These are phyloP conservation scores for Angomonas ambiguus DNA, from an alignment of 208 protist species.

Conservation along the genomic window DNA sequence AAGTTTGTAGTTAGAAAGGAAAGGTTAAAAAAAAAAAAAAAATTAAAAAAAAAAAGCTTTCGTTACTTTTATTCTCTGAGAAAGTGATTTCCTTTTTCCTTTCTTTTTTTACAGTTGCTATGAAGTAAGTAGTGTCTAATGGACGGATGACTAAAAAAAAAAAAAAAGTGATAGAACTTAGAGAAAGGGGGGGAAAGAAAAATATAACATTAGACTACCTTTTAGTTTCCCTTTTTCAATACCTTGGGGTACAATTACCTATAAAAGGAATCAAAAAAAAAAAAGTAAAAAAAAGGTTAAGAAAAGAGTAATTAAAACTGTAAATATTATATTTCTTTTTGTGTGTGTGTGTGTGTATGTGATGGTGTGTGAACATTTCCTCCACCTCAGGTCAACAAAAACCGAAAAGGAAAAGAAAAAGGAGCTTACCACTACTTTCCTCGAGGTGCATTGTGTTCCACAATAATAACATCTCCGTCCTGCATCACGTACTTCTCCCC, in stretches of 20 bases:
- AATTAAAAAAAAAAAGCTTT: background rate
- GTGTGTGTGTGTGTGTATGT: background rate
- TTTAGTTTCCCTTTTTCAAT: too few relatives aligned
- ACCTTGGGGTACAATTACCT: background rate
- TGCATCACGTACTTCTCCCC: slow-evolving; percentile 60
- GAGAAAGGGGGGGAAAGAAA: background rate
- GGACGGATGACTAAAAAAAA: slow-evolving; percentile 10
- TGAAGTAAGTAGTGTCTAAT: too few relatives aligned
- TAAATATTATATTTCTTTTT: background rate
- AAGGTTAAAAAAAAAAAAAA: background rate
- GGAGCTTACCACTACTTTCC: background rate
- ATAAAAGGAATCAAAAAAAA: background rate
- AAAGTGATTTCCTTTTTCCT: too few relatives aligned
- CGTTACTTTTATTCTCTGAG: background rate
- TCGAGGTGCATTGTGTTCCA: slow-evolving; percentile 53
- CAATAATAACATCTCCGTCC: slow-evolving; percentile 84
- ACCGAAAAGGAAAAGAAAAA: slow-evolving; percentile 1
- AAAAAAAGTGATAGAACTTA: background rate
- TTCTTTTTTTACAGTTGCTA: too few relatives aligned
- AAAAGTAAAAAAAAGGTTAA: slow-evolving; percentile 7
- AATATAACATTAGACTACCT: background rate
- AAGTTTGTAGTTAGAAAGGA: too few relatives aligned
- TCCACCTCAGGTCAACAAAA: background rate
- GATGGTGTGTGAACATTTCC: background rate
- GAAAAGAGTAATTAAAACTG: background rate